phyloP scores from a whole-genome alignment of 2,329 filamentous ascomycete genomes.

The Dactylellina leptospora region DNA sequence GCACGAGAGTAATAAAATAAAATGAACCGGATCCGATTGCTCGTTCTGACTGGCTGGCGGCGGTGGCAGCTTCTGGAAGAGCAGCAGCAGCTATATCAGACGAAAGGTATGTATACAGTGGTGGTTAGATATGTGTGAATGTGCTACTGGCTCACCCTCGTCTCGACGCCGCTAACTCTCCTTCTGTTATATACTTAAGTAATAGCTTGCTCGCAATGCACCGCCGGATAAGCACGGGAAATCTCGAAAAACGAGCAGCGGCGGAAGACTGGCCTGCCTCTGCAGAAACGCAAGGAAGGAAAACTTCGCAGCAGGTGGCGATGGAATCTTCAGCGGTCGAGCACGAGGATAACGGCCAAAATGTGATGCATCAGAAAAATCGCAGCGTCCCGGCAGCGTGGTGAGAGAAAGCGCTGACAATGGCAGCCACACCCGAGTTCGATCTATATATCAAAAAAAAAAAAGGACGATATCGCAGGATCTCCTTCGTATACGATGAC shows the following conservation, averaged over 20 bases:
- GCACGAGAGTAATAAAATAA: background rate
- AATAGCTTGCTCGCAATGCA: background rate
- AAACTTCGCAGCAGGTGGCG: background rate
- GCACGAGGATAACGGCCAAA: constrained; percentile 14
- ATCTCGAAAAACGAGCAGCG: background rate
- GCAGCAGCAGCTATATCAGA: constrained; percentile 7
- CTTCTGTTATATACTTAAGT: constrained; percentile 11
- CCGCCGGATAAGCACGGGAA: constrained; percentile 50
- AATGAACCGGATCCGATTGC: background rate
- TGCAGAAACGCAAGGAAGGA: constrained; percentile 14
- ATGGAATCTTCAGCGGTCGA: background rate
- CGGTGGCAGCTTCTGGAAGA: constrained; percentile 46
- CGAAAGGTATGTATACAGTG: no score
- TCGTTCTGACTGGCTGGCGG: background rate
- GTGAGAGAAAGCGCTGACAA: constrained; percentile 37
- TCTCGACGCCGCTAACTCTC: constrained; percentile 17
- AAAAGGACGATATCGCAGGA: constrained; percentile 13
- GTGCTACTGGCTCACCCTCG: no score
- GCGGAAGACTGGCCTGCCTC: constrained; percentile 25
- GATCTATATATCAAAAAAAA: background rate
- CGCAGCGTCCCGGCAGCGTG: constrained; percentile 6
- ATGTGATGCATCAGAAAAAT: constrained; percentile 34
- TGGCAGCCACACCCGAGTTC: constrained; percentile 32
- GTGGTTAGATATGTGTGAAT: no score
- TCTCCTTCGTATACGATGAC: no score